Conservation (phyloP, 306 rosid genomes). For the Cucurbita maxima region DNA sequence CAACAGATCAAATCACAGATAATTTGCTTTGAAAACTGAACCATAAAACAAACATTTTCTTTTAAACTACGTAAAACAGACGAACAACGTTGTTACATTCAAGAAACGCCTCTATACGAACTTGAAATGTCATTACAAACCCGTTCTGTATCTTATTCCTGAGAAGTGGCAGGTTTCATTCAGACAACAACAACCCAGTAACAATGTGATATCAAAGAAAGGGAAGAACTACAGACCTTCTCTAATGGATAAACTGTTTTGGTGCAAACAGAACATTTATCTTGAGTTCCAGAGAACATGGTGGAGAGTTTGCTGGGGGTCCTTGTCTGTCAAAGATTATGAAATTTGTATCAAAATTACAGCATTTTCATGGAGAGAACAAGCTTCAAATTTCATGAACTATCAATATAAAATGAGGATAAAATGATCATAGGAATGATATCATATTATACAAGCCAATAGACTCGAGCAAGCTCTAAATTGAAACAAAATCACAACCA, state of each 20-base stretch:
- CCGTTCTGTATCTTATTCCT: background rate
- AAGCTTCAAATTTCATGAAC: background rate
- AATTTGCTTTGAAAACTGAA: too few species aligned
- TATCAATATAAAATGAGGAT: background rate
- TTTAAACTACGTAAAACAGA: too few species aligned
- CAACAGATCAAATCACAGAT: too few species aligned
- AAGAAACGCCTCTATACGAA: background rate
- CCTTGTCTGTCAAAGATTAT: constrained; percentile 35
- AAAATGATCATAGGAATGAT: background rate
- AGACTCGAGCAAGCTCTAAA: background rate
- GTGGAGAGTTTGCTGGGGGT: constrained; percentile 71
- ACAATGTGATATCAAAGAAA: background rate
- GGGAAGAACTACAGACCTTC: constrained; percentile 44
- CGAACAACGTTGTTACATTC: too few species aligned
- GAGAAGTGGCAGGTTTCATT: constrained; percentile 24
- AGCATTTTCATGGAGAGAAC: background rate
- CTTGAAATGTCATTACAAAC: background rate
- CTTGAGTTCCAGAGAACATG: constrained; percentile 80
- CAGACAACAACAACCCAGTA: background rate
- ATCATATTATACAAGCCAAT: background rate
- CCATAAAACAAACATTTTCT: too few species aligned
- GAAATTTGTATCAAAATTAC: background rate
- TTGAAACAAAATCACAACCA: background rate
- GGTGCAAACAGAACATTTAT: constrained; percentile 74
- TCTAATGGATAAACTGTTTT: constrained; percentile 89